Percentiles rank a stretch among this genome's conserved stretches.
These are phyloP conservation scores for Salix exigua DNA, from an alignment of 345 rosid genomes.

Conservation along the genomic window DNA sequence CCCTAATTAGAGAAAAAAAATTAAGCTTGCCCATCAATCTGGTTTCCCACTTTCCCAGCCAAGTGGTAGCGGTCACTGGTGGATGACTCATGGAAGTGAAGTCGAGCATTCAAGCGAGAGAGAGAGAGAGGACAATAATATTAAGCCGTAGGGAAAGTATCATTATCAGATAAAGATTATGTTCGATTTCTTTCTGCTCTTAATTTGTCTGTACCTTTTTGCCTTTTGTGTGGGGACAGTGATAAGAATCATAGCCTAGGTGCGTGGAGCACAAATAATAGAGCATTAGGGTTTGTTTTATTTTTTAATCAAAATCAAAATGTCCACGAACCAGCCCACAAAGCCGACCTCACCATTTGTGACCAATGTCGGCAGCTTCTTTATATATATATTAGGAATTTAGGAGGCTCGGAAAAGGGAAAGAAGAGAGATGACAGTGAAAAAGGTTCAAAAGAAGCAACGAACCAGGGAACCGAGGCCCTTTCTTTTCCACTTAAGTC, in stretches of 20 bases:
- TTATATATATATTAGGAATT: too few species aligned
- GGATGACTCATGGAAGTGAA: background rate
- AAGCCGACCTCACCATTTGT: too few species aligned
- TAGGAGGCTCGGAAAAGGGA: background rate
- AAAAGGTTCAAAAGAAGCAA: background rate
- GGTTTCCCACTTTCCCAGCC: background rate
- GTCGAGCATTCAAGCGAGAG: too few species aligned
- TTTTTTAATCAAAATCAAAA: too few species aligned
- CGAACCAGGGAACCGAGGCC: background rate
- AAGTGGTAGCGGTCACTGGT: too few species aligned
- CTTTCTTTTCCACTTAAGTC: background rate
- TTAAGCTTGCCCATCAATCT: background rate
- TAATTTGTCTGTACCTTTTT: background rate
- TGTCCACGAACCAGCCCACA: background rate
- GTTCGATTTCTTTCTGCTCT: background rate
- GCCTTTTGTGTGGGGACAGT: background rate
- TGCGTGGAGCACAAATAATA: background rate
- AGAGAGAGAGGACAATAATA: too few species aligned
- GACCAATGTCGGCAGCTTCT: background rate
- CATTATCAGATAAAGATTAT: background rate
- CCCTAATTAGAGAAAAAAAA: background rate
- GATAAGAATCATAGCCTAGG: background rate
- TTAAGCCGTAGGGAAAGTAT: background rate
- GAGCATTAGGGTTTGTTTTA: background rate
- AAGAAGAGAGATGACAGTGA: background rate